Percentiles rank a stretch among this genome's conserved stretches.
Evolutionary conservation across 495 filamentous ascomycete species (phyloP).

Genomic region (Neurospora tetrasperma): DNA sequence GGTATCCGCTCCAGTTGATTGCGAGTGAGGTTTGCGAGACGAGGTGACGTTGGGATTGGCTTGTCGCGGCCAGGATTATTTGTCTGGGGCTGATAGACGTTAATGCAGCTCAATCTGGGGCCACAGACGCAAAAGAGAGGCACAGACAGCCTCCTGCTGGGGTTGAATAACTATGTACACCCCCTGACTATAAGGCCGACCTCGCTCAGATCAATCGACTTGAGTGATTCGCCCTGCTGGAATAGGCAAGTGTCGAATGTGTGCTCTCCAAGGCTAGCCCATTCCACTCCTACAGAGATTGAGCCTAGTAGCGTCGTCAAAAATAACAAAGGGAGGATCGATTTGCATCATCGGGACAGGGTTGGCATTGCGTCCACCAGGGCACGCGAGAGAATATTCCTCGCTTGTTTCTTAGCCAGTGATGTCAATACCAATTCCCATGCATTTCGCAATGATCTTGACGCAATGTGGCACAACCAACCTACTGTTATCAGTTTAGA

Average conservation of each 20-base stretch:
- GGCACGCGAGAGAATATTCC: neutral
- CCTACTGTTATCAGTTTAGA: neutral
- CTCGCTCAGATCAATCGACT: neutral
- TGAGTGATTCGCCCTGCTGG: neutral
- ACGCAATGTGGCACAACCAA: neutral
- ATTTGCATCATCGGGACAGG: neutral
- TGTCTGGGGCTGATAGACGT: neutral
- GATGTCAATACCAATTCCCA: neutral
- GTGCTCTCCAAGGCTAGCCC: neutral
- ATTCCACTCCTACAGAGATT: neutral
- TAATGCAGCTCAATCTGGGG: neutral
- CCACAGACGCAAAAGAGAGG: neutral
- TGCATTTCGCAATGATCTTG: neutral
- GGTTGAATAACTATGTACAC: neutral
- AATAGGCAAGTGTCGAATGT: neutral
- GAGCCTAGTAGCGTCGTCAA: neutral
- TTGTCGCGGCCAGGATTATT: neutral
- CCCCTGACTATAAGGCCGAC: neutral
- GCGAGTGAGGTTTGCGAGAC: neutral
- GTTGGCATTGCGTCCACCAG: neutral
- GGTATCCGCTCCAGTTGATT: neutral
- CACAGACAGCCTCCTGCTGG: neutral
- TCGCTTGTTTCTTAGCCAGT: neutral
- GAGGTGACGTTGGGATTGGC: neutral
- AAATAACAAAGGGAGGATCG: neutral